These are phyloP conservation scores for Bruguiera parviflora DNA, from an alignment of 345 rosid genomes.

Conservation along the genomic window DNA sequence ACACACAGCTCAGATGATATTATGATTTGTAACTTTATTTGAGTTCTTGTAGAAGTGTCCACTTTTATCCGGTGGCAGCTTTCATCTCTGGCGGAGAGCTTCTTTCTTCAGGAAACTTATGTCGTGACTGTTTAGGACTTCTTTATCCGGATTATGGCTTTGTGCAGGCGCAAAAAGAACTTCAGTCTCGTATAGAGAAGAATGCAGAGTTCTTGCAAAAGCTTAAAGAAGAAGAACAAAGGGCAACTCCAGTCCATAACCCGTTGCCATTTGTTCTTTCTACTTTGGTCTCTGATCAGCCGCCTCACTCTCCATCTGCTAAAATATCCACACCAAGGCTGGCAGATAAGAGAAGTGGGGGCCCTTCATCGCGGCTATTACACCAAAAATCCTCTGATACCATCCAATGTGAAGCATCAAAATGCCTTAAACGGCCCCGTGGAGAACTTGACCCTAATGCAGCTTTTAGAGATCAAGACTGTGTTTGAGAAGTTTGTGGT, in stretches of 20 bases:
- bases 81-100: too few relatives aligned
- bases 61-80: too few relatives aligned
- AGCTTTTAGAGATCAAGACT: neutral
- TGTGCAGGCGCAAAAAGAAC: slow-evolving; percentile 25
- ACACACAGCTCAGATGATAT: too few relatives aligned
- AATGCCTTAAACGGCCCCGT: neutral
- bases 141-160: neutral
- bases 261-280: neutral
- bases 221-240: slow-evolving; percentile 27
- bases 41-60: too few relatives aligned
- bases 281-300: neutral
- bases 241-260: slow-evolving; percentile 1
- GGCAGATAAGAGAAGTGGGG: neutral
- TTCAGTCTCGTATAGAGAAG: slow-evolving; percentile 30
- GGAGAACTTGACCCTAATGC: neutral
- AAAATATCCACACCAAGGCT: neutral
- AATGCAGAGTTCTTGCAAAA: slow-evolving; percentile 32
- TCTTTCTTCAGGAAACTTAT: too few relatives aligned
- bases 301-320: neutral
- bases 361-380: neutral
- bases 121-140: too few relatives aligned
- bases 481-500: neutral
- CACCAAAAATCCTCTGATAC: neutral
- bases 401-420: neutral
- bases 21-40: too few relatives aligned